A percentile compares a stretch with the other conserved stretches of the same genome.
Evolutionary conservation across 345 rosid genomes (phyloP).

Genomic region (Cardamine chenopodiifolia): DNA sequence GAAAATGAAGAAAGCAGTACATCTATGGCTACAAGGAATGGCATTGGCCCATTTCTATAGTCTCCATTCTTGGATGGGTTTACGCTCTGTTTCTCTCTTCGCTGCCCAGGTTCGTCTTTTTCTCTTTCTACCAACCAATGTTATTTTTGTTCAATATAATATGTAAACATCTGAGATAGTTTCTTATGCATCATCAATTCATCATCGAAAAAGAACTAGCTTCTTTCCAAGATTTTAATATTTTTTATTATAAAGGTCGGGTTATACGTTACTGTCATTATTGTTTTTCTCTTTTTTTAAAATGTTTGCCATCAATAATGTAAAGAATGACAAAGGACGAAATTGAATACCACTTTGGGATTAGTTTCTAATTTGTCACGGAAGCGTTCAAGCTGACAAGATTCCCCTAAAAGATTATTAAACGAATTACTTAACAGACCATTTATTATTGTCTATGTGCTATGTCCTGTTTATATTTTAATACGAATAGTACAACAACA

Average conservation of each 20-base stretch:
- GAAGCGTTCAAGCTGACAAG: constrained; percentile 26
- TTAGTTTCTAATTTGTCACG: constrained; percentile 26
- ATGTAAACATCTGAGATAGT: not conserved
- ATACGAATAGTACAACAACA: not conserved
- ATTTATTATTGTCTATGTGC: constrained; percentile 7
- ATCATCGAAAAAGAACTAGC: too few species aligned
- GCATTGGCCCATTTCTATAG: constrained; percentile 90
- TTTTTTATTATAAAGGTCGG: constrained; percentile 3
- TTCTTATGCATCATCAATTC: constrained; percentile 5
- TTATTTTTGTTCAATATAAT: not conserved
- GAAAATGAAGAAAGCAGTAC: constrained; percentile 79
- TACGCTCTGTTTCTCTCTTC: constrained; percentile 77
- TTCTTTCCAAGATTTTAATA: not conserved
- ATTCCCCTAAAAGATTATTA: constrained; percentile 16
- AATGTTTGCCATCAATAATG: constrained; percentile 21
- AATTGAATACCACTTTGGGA: constrained; percentile 28
- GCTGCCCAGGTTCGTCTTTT: constrained; percentile 68
- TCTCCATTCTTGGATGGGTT: constrained; percentile 99
- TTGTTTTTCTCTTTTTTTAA: not conserved
- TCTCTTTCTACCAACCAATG: constrained; percentile 21
- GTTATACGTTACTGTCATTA: constrained; percentile 22
- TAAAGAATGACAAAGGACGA: constrained; percentile 7
- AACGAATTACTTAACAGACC: constrained; percentile 1
- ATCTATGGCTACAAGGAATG: constrained; percentile 81
- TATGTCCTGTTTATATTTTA: not conserved